These are phyloP conservation scores for Kentomonas sorsogonicus DNA, from an alignment of 208 protist genomes.

Conservation along the genomic window DNA sequence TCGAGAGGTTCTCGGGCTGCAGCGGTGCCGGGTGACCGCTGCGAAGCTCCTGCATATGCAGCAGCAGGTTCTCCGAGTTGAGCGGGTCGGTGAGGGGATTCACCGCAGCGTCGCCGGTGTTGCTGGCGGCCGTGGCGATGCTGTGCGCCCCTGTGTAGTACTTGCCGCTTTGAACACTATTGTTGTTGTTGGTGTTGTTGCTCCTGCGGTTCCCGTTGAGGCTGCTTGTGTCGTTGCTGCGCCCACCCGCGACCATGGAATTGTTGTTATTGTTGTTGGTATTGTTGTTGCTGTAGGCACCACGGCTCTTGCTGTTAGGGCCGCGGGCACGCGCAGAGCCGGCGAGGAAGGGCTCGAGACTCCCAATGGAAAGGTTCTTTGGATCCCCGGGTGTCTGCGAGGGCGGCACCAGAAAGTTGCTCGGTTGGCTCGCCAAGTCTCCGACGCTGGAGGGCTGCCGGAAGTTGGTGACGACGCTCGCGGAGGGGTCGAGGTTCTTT, in stretches of 20 bases:
- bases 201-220: background rate
- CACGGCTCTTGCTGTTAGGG: no score
- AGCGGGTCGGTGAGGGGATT: no score
- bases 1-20: constrained; percentile 29
- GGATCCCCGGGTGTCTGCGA: no score
- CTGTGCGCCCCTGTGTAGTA: background rate
- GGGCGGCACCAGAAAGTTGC: no score
- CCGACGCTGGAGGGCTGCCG: no score
- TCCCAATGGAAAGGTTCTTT: background rate
- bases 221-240: background rate
- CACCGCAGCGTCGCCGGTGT: no score
- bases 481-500: background rate
- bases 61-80: constrained; percentile 37
- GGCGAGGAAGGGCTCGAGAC: background rate
- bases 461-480: constrained; percentile 1
- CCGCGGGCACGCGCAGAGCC: background rate
- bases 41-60: constrained; percentile 37
- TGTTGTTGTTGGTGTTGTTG: background rate
- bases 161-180: background rate
- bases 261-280: background rate
- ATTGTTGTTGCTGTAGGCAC: constrained; percentile 3
- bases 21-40: constrained; percentile 33
- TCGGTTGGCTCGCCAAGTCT: background rate
- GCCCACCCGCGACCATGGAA: background rate
- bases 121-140: background rate